phyloP scores from a whole-genome alignment of 305 asterid species.

The Fraxinus greggii region DNA sequence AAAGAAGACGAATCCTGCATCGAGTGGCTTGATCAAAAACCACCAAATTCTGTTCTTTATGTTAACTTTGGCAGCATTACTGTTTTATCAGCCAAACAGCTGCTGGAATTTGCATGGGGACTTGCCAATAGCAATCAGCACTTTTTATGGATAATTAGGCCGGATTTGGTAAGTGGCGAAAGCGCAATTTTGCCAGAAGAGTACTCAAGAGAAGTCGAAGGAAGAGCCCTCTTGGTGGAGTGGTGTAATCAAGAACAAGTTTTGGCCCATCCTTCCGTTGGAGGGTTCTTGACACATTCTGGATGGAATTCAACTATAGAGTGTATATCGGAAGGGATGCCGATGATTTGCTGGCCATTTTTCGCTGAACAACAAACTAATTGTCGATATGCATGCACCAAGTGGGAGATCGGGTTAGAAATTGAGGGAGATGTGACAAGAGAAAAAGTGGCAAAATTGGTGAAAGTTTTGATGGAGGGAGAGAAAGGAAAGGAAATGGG shows the following conservation, averaged over 20 bases:
- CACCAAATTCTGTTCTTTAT: conserved; percentile 53
- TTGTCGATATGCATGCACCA: conserved; percentile 49
- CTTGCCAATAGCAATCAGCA: conserved; percentile 44
- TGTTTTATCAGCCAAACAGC: conserved; percentile 40
- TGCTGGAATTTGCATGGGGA: conserved; percentile 70
- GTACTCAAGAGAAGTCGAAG: conserved; percentile 38
- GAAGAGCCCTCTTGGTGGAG: conserved; percentile 49
- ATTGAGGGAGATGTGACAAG: conserved; percentile 55
- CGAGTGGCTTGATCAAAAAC: conserved; percentile 43
- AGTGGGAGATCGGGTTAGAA: conserved; percentile 62
- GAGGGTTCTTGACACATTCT: conserved; percentile 60
- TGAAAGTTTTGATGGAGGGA: conserved; percentile 49
- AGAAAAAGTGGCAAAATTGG: conserved; percentile 52
- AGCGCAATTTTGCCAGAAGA: conserved; percentile 46
- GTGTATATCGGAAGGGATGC: conserved; percentile 51
- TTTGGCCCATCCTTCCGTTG: conserved; percentile 49
- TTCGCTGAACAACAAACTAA: conserved; percentile 71
- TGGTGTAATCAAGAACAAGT: conserved; percentile 68
- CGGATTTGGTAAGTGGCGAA: conserved; percentile 52
- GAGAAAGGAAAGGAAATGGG: conserved; percentile 49
- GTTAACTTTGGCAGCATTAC: conserved; percentile 71
- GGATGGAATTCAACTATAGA: conserved; percentile 75
- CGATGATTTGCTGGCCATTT: conserved; percentile 71
- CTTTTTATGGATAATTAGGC: conserved; percentile 60
- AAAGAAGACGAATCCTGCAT: conserved; percentile 53